These are phyloP conservation scores for Russula vinacea DNA, from an alignment of 768 basidiomycete species.

Conservation along the genomic window DNA sequence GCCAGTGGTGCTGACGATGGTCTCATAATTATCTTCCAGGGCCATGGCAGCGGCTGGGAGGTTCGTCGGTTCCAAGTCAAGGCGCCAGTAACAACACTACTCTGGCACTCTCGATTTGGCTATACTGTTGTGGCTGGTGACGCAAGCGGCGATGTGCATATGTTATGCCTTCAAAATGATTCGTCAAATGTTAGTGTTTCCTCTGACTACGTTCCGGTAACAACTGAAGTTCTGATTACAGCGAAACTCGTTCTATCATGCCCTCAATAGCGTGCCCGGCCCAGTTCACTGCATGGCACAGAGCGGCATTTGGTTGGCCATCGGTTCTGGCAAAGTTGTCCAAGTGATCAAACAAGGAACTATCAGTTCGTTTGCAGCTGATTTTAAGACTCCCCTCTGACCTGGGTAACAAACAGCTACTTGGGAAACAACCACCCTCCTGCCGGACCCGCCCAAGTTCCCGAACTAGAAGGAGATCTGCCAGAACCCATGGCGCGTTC, in stretches of 20 bases:
- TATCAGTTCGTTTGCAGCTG: not conserved
- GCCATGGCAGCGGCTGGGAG: not conserved
- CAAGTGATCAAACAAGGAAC: constrained; percentile 10
- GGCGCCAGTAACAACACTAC: not conserved
- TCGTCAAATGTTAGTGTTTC: not conserved
- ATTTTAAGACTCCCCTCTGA: not conserved
- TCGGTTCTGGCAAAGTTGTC: not conserved
- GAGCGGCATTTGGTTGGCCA: not conserved
- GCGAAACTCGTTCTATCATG: constrained; percentile 3
- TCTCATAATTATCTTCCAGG: not conserved
- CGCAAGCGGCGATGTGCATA: not conserved
- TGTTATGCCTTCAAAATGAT: not conserved
- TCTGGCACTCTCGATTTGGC: constrained; percentile 5
- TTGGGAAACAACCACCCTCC: not conserved
- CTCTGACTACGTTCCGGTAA: no score
- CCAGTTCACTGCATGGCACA: constrained; percentile 7
- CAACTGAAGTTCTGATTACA: not conserved
- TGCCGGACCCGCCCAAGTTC: constrained; percentile 3
- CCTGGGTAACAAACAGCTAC: not conserved
- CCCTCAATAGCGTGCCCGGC: constrained; percentile 1
- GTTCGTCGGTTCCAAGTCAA: constrained; percentile 4
- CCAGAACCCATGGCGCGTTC: constrained; percentile 9
- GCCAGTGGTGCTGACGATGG: constrained; percentile 1
- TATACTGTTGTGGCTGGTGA: not conserved
- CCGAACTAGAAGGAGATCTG: constrained; percentile 7